These are phyloP conservation scores for Colletotrichum orchidophilum DNA, from an alignment of 2,329 filamentous ascomycete species.

Conservation along the genomic window DNA sequence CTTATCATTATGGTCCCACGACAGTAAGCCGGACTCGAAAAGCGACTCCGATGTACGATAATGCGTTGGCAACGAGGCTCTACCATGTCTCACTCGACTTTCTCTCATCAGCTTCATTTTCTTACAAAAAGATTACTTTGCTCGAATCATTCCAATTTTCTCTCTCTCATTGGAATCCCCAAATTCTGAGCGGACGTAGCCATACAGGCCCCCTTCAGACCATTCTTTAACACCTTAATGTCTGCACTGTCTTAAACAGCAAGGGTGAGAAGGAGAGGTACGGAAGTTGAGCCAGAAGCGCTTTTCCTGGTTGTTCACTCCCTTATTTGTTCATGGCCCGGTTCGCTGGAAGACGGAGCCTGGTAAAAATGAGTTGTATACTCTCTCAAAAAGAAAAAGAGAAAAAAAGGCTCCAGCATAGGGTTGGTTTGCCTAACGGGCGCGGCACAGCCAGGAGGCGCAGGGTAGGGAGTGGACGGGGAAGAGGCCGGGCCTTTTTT, in stretches of 20 bases:
- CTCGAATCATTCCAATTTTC: neutral
- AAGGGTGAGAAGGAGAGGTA: neutral
- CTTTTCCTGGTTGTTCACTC: neutral
- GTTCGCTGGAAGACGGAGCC: conserved; percentile 26
- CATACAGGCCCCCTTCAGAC: neutral
- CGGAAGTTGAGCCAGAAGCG: neutral
- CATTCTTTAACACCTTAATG: conserved; percentile 25
- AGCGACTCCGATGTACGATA: conserved; percentile 22
- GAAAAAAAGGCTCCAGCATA: neutral
- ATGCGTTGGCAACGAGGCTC: conserved; percentile 15
- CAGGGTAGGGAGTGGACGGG: neutral
- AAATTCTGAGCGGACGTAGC: conserved; percentile 5
- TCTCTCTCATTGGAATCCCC: neutral
- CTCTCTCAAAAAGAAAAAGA: neutral
- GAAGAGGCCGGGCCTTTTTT: conserved; percentile 30
- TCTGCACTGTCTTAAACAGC: conserved; percentile 1
- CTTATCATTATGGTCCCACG: neutral
- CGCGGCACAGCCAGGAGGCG: neutral
- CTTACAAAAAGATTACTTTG: neutral
- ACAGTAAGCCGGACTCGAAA: neutral
- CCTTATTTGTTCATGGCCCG: conserved; percentile 5
- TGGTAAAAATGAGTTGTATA: conserved; percentile 12
- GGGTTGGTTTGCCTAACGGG: neutral
- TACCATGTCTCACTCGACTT: neutral
- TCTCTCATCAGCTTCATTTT: neutral